Base-by-base conservation (phyloP, 192 early-diverging fungal genomes). In the Cladochytrium replicatum region DNA sequence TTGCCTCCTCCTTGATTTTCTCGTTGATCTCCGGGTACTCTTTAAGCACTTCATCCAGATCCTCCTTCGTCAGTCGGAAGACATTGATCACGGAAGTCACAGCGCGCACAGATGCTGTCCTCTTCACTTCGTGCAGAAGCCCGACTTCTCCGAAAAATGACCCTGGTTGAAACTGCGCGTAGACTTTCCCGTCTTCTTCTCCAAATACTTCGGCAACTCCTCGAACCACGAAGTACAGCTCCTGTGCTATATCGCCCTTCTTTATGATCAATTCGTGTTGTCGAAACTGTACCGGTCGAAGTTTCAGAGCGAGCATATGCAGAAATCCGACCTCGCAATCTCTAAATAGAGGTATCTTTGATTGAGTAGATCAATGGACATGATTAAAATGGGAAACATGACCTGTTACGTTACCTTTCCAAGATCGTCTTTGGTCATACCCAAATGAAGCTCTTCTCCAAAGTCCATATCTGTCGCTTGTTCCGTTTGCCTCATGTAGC, bases 121-220 rank as follows among this genome's bases (percentile, higher is more conserved):
- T 45, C 47, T 63, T 58, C 2, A 67, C 29, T 29, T 77, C 41
- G 38, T 71, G 64, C 44, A 75, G 61, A 4, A 75, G 32, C 8
- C 67, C 72, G 31, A 75, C 71, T 54, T 75, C 73, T 1, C 73
- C 73, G 42, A 75, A 75, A 40, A 75, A 75, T 3, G 64, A 62
- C 0, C 71, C 71, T 9, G 73, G 63, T 22, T 58, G 52, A 32
- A 75, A 75, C 28, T 74, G 52, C 11, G 71, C 73, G 55, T 60
- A 75, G 0, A 63, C 57, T 11, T 32, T 29, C n/a, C 57, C 53
- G 34, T 59, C 63, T 5, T 64, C 63, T 29, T 74, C 73, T 24
- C 39, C 50, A 51, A 68, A 71, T 11, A 75, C 72, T 53, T 75
- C 67, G 21, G 68, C 71, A 0, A 41, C 49, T 4, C 73, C 73